A percentile compares a stretch with the other conserved stretches of the same genome.
These are phyloP conservation scores for Apiotrichum gracile DNA, from an alignment of 1,284 basidiomycete species.

Conservation along the genomic window DNA sequence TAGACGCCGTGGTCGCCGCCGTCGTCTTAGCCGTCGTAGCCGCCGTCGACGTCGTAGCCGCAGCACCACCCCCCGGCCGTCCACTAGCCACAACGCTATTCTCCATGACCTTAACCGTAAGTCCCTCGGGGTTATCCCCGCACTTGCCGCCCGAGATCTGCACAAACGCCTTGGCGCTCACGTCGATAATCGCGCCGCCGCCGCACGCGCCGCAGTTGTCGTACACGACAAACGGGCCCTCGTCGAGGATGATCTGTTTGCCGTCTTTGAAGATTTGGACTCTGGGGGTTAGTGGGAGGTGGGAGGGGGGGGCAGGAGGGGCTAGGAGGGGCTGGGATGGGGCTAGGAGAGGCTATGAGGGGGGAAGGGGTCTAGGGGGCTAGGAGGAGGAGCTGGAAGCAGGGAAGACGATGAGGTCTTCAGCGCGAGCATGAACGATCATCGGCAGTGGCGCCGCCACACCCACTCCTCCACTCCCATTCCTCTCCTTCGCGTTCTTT, in stretches of 20 bases:
- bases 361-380: too few species aligned
- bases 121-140: constrained; percentile 25
- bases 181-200: constrained; percentile 23
- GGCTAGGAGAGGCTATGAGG: too few species aligned
- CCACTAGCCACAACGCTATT: constrained; percentile 6
- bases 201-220: constrained; percentile 31
- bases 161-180: constrained; percentile 22
- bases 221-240: constrained; percentile 34
- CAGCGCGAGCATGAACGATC: too few species aligned
- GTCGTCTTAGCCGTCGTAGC: background rate
- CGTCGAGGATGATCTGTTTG: constrained; percentile 20
- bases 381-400: too few species aligned
- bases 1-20: background rate
- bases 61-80: background rate
- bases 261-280: constrained; percentile 22
- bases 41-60: background rate
- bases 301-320: too few species aligned
- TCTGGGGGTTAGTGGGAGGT: background rate
- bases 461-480: too few species aligned
- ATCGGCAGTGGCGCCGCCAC: too few species aligned
- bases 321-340: background rate
- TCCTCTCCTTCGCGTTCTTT: too few species aligned
- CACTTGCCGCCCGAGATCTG: constrained; percentile 11
- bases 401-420: too few species aligned
- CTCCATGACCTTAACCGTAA: constrained; percentile 26